Evolutionary conservation across 108 stramenopile species (phyloP).

Genomic region (Pseudonitzschia pungens): DNA sequence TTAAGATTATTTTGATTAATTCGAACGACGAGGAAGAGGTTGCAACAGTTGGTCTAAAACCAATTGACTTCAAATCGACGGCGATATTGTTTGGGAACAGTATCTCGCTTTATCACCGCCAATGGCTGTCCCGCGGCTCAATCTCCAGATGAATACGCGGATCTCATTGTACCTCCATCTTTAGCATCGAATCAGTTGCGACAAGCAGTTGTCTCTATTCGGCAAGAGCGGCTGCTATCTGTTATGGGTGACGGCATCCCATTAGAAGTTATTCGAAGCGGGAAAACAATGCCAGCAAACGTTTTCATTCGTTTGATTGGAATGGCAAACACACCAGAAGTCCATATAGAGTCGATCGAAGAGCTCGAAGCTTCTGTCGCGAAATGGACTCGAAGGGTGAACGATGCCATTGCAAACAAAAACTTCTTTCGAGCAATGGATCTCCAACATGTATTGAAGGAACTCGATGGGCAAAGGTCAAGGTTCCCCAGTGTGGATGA

Average conservation of each 20-base stretch:
- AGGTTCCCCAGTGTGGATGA: constrained; percentile 33
- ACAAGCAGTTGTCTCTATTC: constrained; percentile 15
- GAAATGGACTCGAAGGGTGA: constrained; percentile 14
- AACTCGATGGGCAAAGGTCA: constrained; percentile 19
- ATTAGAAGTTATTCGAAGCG: constrained; percentile 24
- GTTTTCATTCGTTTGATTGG: constrained; percentile 35
- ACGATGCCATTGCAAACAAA: constrained; percentile 20
- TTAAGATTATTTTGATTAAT: constrained; percentile 34
- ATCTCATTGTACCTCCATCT: constrained; percentile 39
- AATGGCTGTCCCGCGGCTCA: constrained; percentile 47
- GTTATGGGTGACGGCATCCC: constrained; percentile 37
- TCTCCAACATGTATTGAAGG: constrained; percentile 26
- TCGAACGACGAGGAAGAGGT: constrained; percentile 21
- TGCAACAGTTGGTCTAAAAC: constrained; percentile 23
- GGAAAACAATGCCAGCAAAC: constrained; percentile 33
- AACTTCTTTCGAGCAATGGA: constrained; percentile 37
- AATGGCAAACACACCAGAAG: constrained; percentile 38
- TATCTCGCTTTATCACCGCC: constrained; percentile 40
- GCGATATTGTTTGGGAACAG: constrained; percentile 30
- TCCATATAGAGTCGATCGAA: constrained; percentile 31
- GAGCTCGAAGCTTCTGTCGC: constrained; percentile 16
- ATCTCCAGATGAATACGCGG: constrained; percentile 40
- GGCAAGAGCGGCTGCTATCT: constrained; percentile 20
- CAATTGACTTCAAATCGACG: constrained; percentile 39
- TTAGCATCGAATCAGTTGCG: constrained; percentile 19